Evolutionary conservation across 495 filamentous ascomycete genomes (phyloP), one percentile per base, ranked within the genome.

Genomic region (Hyaloscypha hepaticicola): DNA sequence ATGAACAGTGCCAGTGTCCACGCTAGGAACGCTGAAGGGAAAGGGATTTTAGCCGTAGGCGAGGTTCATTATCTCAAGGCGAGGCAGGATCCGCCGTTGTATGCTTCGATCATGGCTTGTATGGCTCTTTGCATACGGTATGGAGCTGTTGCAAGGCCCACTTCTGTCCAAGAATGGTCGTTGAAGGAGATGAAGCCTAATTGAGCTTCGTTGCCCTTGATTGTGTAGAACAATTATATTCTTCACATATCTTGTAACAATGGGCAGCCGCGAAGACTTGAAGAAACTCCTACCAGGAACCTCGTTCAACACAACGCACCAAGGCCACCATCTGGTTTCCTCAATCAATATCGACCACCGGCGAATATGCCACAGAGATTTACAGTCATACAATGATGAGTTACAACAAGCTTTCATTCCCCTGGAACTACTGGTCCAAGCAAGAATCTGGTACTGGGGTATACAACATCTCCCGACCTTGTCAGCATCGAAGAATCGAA

Each of bases 1-100:
- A 75, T 77, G 55, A 57, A 73, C 8, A 76, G 78, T 1, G 79
- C 78, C 14, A 80, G 77, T 51, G 76, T 79, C 7, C 63, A 72
- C 29, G 79, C 72, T 21, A 58, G 55, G 41, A 60, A 33, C 24
- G n/a, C 55, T 21, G 61, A 55, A 9, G 61, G 19, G 3, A 59
- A 51, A 51, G 63, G 63, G 5, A 55, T 65, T 5, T 27, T 65
- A 21, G 38, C 41, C 31, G 19, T 65, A 6, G 63, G 55, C n/a
- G 55, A 59, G 26, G 34, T 9, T 5, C 19, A 59, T 55, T 65
- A 65, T 59, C 33, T 65, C 41, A 25, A 19, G 24, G 63, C 63
- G 11, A 58, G 34, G 24, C 11, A 59, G n/a, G 27, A 59, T 59
- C 63, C 53, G 12, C 28, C 27, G 8, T 22, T 52, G 1, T 65